Base-by-base conservation (phyloP, 2,329 filamentous ascomycete species). In the Aspergillus hortae region DNA sequence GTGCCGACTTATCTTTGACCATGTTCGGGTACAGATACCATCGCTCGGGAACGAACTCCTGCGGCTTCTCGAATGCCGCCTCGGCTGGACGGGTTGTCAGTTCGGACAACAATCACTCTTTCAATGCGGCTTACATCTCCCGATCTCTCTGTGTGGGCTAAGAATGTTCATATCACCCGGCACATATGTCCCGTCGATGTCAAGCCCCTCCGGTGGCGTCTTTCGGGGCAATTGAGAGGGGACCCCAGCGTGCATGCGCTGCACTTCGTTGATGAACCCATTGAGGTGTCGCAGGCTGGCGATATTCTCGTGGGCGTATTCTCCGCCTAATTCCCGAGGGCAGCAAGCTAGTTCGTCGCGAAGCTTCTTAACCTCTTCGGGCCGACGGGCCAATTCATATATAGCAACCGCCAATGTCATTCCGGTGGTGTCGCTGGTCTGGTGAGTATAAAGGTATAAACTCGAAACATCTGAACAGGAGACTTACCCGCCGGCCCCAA, bases 11-110 rank as follows among this genome's bases (percentile, higher is more conserved):
- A 25, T 70, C 56, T 52, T 67, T 67, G 46, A 72, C 56, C 19
- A 71, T 54, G 12, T 71, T 64, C 2, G 69, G 62, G 9, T 61
- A 58, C 19, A 55, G 58, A 49, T 61, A 67, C 70, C 71, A 74
- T 21, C 70, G 65, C 48, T 73, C 57, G 6, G 56, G 56, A 30
- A 60, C 55, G 36, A 58, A 60, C n/a, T 56, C 52, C 11, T 52
- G 25, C 62, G 19, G 69, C 4, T 62, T 49, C 4, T 52, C 50
- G 54, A 67, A 73, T 51, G 55, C 52, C 6, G 56, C 46, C 36
- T 67, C 62, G 38, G 63, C 61, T 66, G 40, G 5, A 25, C 7
- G 3, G 3, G 1, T 27, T 38, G 27, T 30, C 27, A 30, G 27
- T 30, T 7, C 1, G 7, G 27, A 30, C 27, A 30, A 30, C 27